These are phyloP conservation scores for Amanita polypyramis DNA, from an alignment of 768 basidiomycete genomes.

Conservation along the genomic window DNA sequence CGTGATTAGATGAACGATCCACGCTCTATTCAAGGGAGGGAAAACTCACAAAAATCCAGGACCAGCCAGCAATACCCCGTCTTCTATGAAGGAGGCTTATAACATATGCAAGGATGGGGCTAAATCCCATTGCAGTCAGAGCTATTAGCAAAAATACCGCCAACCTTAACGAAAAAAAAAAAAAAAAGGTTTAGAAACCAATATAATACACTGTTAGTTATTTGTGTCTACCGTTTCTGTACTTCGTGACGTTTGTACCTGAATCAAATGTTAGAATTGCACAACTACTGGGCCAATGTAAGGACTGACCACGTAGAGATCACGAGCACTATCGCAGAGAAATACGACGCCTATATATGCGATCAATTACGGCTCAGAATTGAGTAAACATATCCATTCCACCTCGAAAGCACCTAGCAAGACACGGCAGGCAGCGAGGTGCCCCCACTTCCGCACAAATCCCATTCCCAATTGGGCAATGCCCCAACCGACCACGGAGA, in stretches of 20 bases:
- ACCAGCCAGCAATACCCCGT: constrained; percentile 32
- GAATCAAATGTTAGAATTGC: not conserved
- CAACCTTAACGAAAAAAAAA: constrained; percentile 1
- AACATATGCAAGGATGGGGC: constrained; percentile 33
- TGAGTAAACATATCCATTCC: not conserved
- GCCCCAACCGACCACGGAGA: constrained; percentile 32
- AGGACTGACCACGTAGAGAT: constrained; percentile 31
- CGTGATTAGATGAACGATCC: not conserved
- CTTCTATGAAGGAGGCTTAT: constrained; percentile 30
- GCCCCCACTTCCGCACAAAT: constrained; percentile 30
- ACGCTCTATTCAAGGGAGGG: not conserved
- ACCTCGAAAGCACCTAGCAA: constrained; percentile 36
- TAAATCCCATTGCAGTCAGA: constrained; percentile 28
- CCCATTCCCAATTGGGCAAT: constrained; percentile 35
- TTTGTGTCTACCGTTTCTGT: constrained; percentile 25
- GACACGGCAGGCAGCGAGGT: constrained; percentile 30
- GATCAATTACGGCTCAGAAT: not conserved
- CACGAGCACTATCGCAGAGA: constrained; percentile 34
- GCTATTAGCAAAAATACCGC: constrained; percentile 31
- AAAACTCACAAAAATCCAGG: constrained; percentile 37
- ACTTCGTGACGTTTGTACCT: constrained; percentile 39
- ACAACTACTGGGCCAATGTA: not conserved
- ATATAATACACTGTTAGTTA: not conserved
- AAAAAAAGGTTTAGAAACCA: too few relatives aligned
- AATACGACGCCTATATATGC: constrained; percentile 29